Conservation (phyloP, 108 stramenopile species). For the Cylindrotheca fusiformis region DNA sequence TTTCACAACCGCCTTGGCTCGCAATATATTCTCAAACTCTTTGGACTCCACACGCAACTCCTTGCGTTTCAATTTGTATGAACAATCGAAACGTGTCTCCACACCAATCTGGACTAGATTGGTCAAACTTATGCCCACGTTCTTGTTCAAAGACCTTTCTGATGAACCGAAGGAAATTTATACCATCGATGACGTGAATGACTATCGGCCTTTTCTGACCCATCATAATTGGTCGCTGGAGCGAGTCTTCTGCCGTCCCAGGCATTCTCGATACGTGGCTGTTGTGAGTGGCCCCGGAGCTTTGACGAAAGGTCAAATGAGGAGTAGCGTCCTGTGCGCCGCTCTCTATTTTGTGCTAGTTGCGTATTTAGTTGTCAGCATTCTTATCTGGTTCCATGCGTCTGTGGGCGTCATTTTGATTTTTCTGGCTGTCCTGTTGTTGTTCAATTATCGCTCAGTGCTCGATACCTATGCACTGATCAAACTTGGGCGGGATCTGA, state of each 20-base stretch:
- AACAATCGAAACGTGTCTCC: too few relatives aligned
- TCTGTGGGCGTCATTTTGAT: slow-evolving; percentile 25
- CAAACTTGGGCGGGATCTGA: slow-evolving; percentile 5
- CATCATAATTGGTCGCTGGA: slow-evolving; percentile 42
- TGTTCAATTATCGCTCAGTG: slow-evolving; percentile 24
- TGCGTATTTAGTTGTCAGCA: slow-evolving; percentile 14
- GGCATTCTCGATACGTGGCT: slow-evolving; percentile 27
- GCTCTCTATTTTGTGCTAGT: slow-evolving; percentile 31
- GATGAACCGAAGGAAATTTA: slow-evolving; percentile 41
- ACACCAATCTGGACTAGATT: too few relatives aligned
- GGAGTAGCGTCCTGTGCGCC: slow-evolving; percentile 27
- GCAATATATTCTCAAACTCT: slow-evolving; percentile 3
- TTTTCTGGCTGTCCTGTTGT: slow-evolving; percentile 24
- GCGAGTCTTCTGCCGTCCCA: slow-evolving; percentile 31
- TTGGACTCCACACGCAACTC: too few relatives aligned
- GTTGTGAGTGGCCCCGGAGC: slow-evolving; percentile 30
- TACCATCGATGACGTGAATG: slow-evolving; percentile 45
- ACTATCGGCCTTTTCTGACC: slow-evolving; percentile 47
- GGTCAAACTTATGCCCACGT: background rate
- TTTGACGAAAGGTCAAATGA: slow-evolving; percentile 25
- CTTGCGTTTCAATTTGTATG: too few relatives aligned
- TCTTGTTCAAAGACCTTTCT: slow-evolving; percentile 31
- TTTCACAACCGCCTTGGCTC: slow-evolving; percentile 7
- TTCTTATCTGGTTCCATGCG: slow-evolving; percentile 41
- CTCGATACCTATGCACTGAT: slow-evolving; percentile 15